phyloP scores from a whole-genome alignment of 2,329 filamentous ascomycete genomes.

The Dactylellina parvicollis region DNA sequence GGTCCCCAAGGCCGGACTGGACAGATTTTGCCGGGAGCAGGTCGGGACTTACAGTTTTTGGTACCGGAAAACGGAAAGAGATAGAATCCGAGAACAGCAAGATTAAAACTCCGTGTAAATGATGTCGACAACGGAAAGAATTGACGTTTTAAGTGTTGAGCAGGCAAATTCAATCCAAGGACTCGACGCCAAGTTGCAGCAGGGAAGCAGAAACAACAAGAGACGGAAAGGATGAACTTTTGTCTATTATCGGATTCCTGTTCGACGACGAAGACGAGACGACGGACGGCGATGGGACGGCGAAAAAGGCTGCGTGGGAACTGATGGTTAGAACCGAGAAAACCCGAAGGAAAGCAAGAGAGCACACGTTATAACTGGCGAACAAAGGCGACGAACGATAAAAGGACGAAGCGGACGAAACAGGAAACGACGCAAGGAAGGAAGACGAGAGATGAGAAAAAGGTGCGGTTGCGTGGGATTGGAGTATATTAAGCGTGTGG shows the following conservation, averaged over 20 bases:
- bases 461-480: conserved; percentile 51
- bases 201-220: conserved; percentile 56
- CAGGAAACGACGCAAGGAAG: conserved; percentile 55
- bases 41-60: conserved; percentile 53
- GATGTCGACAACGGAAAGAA: conserved; percentile 54
- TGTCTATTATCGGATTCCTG: conserved; percentile 55
- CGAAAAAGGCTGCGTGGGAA: conserved; percentile 50
- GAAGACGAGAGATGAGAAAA: conserved; percentile 58
- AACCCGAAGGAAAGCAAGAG: conserved; percentile 16
- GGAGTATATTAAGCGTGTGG: conserved; percentile 36
- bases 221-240: conserved; percentile 56
- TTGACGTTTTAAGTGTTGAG: conserved; percentile 12
- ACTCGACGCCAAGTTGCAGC: conserved; percentile 54
- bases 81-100: conserved; percentile 54
- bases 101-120: conserved; percentile 55
- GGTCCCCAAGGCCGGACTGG: neutral
- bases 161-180: conserved; percentile 54
- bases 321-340: conserved; percentile 51
- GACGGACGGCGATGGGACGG: conserved; percentile 33
- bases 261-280: conserved; percentile 30
- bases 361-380: conserved; percentile 58
- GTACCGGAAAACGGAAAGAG: conserved; percentile 50
- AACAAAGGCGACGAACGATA: conserved; percentile 54
- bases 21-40: neutral
- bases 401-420: conserved; percentile 17